Percentiles rank a stretch among this genome's conserved stretches.
Evolutionary conservation across 2,329 filamentous ascomycete genomes (phyloP).

Genomic region (Trichoderma guizhouense): DNA sequence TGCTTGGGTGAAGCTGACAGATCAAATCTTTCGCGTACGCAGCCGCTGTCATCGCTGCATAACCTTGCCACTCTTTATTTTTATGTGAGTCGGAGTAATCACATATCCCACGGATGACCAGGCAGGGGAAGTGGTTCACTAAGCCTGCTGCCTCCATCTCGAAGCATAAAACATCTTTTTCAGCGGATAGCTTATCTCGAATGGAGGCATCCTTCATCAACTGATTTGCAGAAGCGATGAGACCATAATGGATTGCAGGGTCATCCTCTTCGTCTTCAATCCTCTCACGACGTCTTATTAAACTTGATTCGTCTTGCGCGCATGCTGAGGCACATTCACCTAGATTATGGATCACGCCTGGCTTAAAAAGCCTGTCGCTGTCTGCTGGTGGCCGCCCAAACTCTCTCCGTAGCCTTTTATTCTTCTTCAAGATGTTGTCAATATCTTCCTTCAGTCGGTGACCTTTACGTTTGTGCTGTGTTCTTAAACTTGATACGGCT

Average conservation of each 20-base stretch:
- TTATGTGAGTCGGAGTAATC: not conserved
- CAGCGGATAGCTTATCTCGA: not conserved
- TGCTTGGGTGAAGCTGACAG: not conserved
- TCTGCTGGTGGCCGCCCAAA: not conserved
- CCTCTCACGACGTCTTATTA: not conserved
- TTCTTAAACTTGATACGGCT: not conserved
- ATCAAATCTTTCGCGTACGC: not conserved
- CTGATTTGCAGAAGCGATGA: not conserved
- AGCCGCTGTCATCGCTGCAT: not conserved
- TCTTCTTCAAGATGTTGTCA: not conserved
- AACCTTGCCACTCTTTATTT: not conserved
- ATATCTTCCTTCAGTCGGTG: not conserved
- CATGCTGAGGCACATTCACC: not conserved
- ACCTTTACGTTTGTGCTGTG: not conserved
- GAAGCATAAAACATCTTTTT: not conserved
- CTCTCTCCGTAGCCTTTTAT: not conserved
- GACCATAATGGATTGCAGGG: not conserved
- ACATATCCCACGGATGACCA: not conserved
- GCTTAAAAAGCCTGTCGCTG: not conserved
- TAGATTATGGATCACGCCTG: not conserved
- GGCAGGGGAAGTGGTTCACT: not conserved
- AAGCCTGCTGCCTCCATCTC: not conserved
- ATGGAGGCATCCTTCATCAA: not conserved
- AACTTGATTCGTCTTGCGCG: not conserved
- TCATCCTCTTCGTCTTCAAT: not conserved